A percentile compares a stretch with the other conserved stretches of the same genome.
phyloP scores from a whole-genome alignment of 176 grass and related monocot genomes.

The Melocanna baccifera region DNA sequence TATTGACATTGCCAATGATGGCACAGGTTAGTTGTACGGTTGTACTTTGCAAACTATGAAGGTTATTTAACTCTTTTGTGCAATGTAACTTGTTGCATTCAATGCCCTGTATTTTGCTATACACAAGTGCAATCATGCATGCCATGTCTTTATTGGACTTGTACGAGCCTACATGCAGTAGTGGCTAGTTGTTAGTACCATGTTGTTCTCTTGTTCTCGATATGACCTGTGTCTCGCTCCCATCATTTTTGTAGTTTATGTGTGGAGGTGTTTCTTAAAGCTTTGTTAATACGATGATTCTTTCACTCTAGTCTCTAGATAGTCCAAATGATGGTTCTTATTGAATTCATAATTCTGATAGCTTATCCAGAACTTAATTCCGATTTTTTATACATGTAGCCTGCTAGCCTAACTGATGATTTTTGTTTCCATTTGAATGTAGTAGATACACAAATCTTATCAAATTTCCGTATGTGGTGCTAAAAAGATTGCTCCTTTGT shows the following conservation, averaged over 20 bases:
- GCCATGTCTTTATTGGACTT: neutral
- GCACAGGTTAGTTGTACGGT: constrained; percentile 54
- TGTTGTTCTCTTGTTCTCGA: neutral
- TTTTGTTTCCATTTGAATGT: constrained; percentile 15
- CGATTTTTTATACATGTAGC: neutral
- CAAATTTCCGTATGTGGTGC: neutral
- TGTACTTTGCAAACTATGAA: constrained; percentile 40
- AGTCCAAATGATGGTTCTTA: neutral
- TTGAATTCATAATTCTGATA: constrained; percentile 10
- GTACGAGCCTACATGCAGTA: neutral
- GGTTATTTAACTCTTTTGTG: neutral
- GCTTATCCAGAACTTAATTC: neutral
- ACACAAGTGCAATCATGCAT: neutral
- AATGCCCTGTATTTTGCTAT: neutral
- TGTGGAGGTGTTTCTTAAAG: neutral
- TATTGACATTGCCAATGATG: constrained; percentile 69
- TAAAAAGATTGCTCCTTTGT: neutral
- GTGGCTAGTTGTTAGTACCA: neutral
- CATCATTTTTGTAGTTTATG: neutral
- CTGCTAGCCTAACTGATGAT: neutral
- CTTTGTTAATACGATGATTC: neutral
- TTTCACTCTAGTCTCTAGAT: neutral
- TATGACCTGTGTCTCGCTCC: neutral
- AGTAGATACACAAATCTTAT: neutral
- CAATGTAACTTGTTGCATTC: neutral